Percentiles rank a stretch among this genome's conserved stretches.
Evolutionary conservation across 148 eudicot genomes (phyloP).

Genomic region (Rheum nobile): DNA sequence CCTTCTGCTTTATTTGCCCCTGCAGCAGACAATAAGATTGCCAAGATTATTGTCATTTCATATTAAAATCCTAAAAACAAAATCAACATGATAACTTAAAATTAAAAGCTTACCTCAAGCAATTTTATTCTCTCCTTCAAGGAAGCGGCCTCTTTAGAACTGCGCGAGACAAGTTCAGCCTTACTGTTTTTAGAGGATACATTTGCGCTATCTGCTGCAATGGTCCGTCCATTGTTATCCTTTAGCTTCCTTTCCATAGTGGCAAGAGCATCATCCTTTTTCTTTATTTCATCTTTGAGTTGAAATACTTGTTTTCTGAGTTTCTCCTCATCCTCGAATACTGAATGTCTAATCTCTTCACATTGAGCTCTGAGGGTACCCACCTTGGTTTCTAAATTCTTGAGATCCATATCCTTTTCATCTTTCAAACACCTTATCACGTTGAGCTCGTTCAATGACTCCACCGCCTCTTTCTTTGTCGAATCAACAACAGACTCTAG

Average conservation of each 20-base stretch:
- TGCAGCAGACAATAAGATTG: slow-evolving; percentile 13
- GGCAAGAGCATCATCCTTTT: slow-evolving; percentile 47
- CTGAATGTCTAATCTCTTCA: slow-evolving; percentile 30
- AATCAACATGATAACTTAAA: neutral
- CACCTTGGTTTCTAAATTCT: slow-evolving; percentile 36
- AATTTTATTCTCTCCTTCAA: slow-evolving; percentile 57
- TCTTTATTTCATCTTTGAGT: slow-evolving; percentile 46
- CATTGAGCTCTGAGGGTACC: slow-evolving; percentile 34
- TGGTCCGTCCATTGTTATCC: slow-evolving; percentile 25
- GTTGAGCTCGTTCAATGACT: slow-evolving; percentile 33
- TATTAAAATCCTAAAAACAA: neutral
- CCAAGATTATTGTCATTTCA: neutral
- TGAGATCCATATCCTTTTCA: slow-evolving; percentile 34
- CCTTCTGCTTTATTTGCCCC: slow-evolving; percentile 68
- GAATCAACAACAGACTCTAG: slow-evolving; percentile 18
- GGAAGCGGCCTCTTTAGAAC: slow-evolving; percentile 39
- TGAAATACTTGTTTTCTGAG: slow-evolving; percentile 46
- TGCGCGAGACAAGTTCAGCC: slow-evolving; percentile 16
- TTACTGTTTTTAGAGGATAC: slow-evolving; percentile 26
- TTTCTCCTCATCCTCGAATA: slow-evolving; percentile 50
- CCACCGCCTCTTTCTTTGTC: slow-evolving; percentile 31
- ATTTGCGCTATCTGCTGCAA: slow-evolving; percentile 29
- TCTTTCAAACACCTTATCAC: no score
- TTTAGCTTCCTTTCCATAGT: slow-evolving; percentile 57
- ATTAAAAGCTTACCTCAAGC: slow-evolving; percentile 54